These are phyloP conservation scores for Phytophthora hibernalis DNA, from an alignment of 352 stramenopile species.

Conservation along the genomic window DNA sequence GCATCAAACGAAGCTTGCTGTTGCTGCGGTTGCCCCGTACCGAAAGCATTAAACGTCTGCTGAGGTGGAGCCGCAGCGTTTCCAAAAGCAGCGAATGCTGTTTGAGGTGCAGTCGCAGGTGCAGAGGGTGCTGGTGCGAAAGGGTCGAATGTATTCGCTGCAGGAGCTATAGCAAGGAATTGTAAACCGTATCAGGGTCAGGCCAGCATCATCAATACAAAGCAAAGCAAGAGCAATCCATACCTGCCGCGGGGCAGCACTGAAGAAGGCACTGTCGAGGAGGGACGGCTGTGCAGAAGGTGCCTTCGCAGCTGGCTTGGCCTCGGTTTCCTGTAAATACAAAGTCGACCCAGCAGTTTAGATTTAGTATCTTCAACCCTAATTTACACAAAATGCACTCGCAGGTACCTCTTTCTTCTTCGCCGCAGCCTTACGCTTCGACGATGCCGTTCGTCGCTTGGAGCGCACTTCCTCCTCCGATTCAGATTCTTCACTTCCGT, in stretches of 20 bases:
- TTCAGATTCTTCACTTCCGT: constrained; percentile 70
- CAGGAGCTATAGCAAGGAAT: constrained; percentile 20
- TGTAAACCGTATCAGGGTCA: constrained; percentile 13
- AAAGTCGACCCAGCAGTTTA: constrained; percentile 12
- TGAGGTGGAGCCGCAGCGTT: constrained; percentile 40
- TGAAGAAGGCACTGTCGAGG: constrained; percentile 84
- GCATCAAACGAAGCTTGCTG: constrained; percentile 64
- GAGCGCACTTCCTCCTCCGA: constrained; percentile 74
- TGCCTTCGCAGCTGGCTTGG: constrained; percentile 51
- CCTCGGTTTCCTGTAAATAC: constrained; percentile 44
- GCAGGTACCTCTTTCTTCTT: constrained; percentile 77
- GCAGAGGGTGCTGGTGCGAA: constrained; percentile 57
- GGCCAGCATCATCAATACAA: neutral
- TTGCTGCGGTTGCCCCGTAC: constrained; percentile 45
- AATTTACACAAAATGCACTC: neutral
- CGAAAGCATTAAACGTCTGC: constrained; percentile 71
- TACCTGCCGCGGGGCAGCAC: constrained; percentile 47
- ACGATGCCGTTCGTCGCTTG: constrained; percentile 67
- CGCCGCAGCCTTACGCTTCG: constrained; percentile 61
- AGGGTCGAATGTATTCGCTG: constrained; percentile 67
- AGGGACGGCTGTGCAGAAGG: constrained; percentile 73
- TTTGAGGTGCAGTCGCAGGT: constrained; percentile 27
- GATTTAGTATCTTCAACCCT: constrained; percentile 1
- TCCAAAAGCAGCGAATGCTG: constrained; percentile 51
- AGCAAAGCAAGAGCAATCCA: constrained; percentile 17